Evolutionary conservation across 169 alveolate species (phyloP), one percentile per base, ranked within the genome.

Genomic region (Ichthyophthirius multifiliis): DNA sequence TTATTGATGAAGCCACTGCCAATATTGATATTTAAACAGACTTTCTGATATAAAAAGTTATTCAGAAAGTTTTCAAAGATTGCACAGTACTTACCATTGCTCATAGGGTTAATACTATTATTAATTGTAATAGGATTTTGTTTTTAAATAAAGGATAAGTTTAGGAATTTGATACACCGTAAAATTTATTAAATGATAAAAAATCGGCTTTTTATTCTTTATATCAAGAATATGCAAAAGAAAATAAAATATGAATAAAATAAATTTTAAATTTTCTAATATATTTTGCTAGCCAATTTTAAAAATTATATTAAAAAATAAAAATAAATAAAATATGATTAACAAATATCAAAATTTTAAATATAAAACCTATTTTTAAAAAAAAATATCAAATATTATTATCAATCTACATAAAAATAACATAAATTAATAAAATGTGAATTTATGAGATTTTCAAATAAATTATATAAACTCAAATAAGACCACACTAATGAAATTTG

Each of bases 81-180:
- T 89, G 96, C 23, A 95, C 97, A 6, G 91, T 91, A 65, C 78
- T 95, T 47, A 92, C 97, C 1, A 93, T 95, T 73, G 98, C 98
- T 20, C 97, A 95, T 77, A 84, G 97, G 48, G 94, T 94, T 3
- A 90, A 96, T 37, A 96, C 97, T 1, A 92, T 96, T 65, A 55
- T 90, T 20, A 89, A 94, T 78, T 85, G 90, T 76, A 97, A 94
- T 83, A 86, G 90, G 81, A 91, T 94, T 2, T 46, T 94, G 12
- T 94, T 94, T 2, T 37, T 94, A 20, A 95, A 91, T 35, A 85
- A 82, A 41, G 97, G 96, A 43, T 71, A 71, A 18, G 75, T 91
- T 1, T 77, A 75, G 23, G 95, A 91, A 77, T 94, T 89, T 75
- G 96, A 90, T 63, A 74, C 89, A 7, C 94, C 97, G n/a, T 62